Percentiles rank a stretch among this genome's conserved stretches.
Evolutionary conservation across 768 basidiomycete species (phyloP).

Genomic region (Mycena venus): DNA sequence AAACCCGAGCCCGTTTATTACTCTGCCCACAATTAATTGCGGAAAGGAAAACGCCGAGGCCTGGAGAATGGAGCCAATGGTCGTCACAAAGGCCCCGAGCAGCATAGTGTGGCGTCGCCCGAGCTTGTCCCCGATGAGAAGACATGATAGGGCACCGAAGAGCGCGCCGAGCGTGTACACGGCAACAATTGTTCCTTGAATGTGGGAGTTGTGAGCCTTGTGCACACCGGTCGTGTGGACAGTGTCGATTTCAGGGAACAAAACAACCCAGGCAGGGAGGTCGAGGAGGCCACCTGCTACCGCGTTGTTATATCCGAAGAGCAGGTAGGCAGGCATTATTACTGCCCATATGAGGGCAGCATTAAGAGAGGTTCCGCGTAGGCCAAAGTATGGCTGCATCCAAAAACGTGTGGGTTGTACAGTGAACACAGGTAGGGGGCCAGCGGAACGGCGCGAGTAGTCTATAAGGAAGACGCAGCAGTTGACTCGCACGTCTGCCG

Average conservation of each 20-base stretch:
- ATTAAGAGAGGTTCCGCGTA: slow-evolving; percentile 30
- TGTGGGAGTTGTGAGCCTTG: slow-evolving; percentile 25
- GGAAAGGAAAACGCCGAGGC: slow-evolving; percentile 68
- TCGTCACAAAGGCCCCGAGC: slow-evolving; percentile 71
- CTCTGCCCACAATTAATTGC: slow-evolving; percentile 72
- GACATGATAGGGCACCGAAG: slow-evolving; percentile 72
- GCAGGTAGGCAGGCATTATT: slow-evolving; percentile 31
- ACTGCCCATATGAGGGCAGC: slow-evolving; percentile 32
- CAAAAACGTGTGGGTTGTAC: too few relatives aligned
- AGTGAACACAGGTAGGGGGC: too few relatives aligned
- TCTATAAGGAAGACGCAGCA: too few relatives aligned
- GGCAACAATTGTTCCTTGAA: slow-evolving; percentile 30
- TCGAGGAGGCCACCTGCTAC: slow-evolving; percentile 33
- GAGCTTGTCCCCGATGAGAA: slow-evolving; percentile 71
- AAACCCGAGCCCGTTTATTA: slow-evolving; percentile 69
- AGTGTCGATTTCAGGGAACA: slow-evolving; percentile 32
- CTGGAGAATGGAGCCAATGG: slow-evolving; percentile 74
- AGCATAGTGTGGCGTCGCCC: slow-evolving; percentile 72
- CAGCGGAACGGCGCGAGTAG: too few relatives aligned
- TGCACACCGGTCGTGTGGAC: slow-evolving; percentile 18
- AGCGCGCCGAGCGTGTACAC: slow-evolving; percentile 45
- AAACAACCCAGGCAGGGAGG: slow-evolving; percentile 28
- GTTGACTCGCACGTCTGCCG: too few relatives aligned
- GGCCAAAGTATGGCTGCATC: slow-evolving; percentile 32
- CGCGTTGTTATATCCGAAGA: slow-evolving; percentile 30